Conservation (phyloP, 345 rosid species). For the Gynandropsis gynandra region DNA sequence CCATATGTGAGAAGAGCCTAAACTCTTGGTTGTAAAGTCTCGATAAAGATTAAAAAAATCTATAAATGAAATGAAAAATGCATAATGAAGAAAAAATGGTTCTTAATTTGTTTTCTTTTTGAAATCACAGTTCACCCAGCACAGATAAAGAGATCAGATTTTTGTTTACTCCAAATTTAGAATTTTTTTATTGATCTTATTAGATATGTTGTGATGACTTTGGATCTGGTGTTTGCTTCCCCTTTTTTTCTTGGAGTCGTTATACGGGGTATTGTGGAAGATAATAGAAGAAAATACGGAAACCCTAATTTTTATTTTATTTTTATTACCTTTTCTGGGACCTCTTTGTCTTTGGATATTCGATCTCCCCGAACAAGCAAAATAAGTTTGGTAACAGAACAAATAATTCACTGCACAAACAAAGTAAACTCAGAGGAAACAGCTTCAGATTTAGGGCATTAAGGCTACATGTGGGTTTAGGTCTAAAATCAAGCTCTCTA, state of each 20-base stretch:
- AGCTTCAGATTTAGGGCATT: slow-evolving; percentile 26
- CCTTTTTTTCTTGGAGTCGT: background rate
- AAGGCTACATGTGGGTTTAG: slow-evolving; percentile 21
- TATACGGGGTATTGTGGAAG: slow-evolving; percentile 5
- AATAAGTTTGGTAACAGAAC: slow-evolving; percentile 24
- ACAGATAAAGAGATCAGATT: too few species aligned
- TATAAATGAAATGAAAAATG: too few species aligned
- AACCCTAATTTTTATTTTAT: slow-evolving; percentile 22
- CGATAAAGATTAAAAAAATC: too few species aligned
- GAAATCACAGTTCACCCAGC: too few species aligned
- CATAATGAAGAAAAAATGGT: too few species aligned
- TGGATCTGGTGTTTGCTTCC: slow-evolving; percentile 7
- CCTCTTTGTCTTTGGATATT: background rate
- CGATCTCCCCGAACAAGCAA: slow-evolving; percentile 24
- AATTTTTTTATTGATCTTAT: background rate
- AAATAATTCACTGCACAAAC: slow-evolving; percentile 24
- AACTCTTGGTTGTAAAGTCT: too few species aligned
- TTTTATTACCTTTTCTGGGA: background rate
- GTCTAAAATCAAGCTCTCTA: slow-evolving; percentile 13
- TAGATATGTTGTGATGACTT: slow-evolving; percentile 16
- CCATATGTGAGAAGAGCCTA: too few species aligned
- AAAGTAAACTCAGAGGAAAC: slow-evolving; percentile 25
- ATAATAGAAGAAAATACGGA: slow-evolving; percentile 17
- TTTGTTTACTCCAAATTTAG: too few species aligned
- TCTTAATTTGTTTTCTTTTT: too few species aligned